phyloP scores from a whole-genome alignment of 2,329 filamentous ascomycete genomes.

The Colletotrichum musicola region DNA sequence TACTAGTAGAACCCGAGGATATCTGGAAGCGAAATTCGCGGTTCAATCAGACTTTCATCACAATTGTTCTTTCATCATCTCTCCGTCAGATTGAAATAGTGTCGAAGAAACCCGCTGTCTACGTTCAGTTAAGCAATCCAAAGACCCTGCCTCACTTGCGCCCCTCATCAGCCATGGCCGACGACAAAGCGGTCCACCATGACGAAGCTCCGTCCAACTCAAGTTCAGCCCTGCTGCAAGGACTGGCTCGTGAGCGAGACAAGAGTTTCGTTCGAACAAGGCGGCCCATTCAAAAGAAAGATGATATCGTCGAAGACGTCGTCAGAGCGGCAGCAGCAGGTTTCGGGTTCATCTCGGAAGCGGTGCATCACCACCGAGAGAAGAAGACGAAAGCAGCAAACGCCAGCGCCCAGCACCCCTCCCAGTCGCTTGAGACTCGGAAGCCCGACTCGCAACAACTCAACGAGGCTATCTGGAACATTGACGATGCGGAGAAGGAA shows the following conservation, averaged over 20 bases:
- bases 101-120: too few relatives aligned
- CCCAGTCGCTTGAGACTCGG: too few relatives aligned
- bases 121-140: too few relatives aligned
- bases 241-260: slow-evolving; percentile 7
- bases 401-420: too few relatives aligned
- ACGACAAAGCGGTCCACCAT: background rate
- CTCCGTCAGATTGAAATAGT: too few relatives aligned
- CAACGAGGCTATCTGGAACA: background rate
- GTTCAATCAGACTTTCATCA: background rate
- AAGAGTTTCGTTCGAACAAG: slow-evolving; percentile 3
- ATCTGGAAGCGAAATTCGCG: background rate
- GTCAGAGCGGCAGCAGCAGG: slow-evolving; percentile 38
- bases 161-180: background rate
- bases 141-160: too few relatives aligned
- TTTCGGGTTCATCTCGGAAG: slow-evolving; percentile 40
- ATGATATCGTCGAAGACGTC: slow-evolving; percentile 35
- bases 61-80: too few relatives aligned
- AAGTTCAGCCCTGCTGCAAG: background rate
- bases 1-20: background rate
- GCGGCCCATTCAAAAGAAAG: slow-evolving; percentile 2
- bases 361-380: slow-evolving; percentile 38
- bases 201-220: background rate
- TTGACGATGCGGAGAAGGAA: background rate
- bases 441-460: background rate
- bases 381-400: slow-evolving; percentile 26